phyloP scores from a whole-genome alignment of 2,329 filamentous ascomycete species.

The Fusarium avenaceum region DNA sequence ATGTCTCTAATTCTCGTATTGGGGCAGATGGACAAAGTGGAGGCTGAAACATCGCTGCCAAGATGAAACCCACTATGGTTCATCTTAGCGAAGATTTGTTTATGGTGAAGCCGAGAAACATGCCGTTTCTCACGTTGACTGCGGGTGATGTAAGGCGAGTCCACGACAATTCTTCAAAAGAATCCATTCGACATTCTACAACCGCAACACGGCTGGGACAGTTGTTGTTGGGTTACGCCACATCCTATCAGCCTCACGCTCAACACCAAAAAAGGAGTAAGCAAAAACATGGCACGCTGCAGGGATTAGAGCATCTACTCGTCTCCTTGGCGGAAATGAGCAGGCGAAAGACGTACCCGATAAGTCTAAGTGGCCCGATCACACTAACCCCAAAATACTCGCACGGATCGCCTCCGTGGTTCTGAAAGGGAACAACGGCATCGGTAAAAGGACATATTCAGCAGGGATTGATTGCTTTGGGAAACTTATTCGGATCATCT shows the following conservation, averaged over 20 bases:
- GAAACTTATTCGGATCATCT: conserved; percentile 17
- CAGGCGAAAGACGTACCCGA: conserved; percentile 5
- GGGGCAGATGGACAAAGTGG: conserved; percentile 2
- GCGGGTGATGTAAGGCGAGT: too few relatives aligned
- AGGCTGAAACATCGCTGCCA: conserved; percentile 27
- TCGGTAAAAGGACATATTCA: background rate
- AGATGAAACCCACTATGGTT: conserved; percentile 33
- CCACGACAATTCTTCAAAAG: too few relatives aligned
- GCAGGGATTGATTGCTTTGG: background rate
- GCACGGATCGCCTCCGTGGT: conserved; percentile 28
- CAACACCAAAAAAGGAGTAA: background rate
- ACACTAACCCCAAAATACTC: conserved; percentile 13
- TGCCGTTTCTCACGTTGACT: background rate
- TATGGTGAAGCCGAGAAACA: conserved; percentile 24
- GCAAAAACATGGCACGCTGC: background rate
- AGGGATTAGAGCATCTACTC: background rate
- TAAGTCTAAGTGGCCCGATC: conserved; percentile 16
- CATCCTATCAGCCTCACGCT: background rate
- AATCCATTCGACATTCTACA: too few relatives aligned
- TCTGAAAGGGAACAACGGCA: conserved; percentile 18
- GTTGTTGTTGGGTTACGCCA: background rate
- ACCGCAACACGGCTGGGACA: background rate
- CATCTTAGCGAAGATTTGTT: conserved; percentile 22
- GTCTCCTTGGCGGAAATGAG: conserved; percentile 7
- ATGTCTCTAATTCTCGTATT: background rate